Percentiles rank a stretch among this genome's conserved stretches.
Evolutionary conservation across 2,329 filamentous ascomycete genomes (phyloP).

Genomic region (Colletotrichum salicis): DNA sequence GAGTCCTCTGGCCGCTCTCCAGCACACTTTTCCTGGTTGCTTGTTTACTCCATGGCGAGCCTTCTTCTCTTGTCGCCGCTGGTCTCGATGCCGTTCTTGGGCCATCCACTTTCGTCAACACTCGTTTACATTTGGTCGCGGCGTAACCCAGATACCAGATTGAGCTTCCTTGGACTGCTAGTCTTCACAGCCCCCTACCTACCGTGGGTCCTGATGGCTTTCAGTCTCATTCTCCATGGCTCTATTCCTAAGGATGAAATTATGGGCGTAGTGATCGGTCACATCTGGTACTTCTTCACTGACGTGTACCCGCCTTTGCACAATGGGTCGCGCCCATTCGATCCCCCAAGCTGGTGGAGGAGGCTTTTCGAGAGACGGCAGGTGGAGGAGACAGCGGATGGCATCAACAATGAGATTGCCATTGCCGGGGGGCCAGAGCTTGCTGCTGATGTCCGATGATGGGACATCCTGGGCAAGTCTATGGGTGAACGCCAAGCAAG

Average conservation of each 20-base stretch:
- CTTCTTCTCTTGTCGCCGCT: constrained; percentile 86
- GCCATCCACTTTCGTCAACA: constrained; percentile 91
- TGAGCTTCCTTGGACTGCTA: constrained; percentile 88
- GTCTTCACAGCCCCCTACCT: constrained; percentile 95
- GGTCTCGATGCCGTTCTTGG: constrained; percentile 91
- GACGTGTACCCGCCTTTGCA: constrained; percentile 96
- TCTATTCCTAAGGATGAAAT: constrained; percentile 95
- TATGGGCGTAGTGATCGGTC: constrained; percentile 92
- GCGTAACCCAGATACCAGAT: constrained; percentile 88
- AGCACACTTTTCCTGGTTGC: constrained; percentile 93
- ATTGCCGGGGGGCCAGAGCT: constrained; percentile 59
- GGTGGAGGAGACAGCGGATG: constrained; percentile 59
- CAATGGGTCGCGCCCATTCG: constrained; percentile 83
- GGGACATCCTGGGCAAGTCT: neutral
- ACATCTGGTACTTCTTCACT: constrained; percentile 98
- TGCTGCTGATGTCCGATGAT: constrained; percentile 33
- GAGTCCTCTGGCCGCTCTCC: constrained; percentile 92
- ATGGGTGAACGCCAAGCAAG: neutral
- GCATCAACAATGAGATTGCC: constrained; percentile 71
- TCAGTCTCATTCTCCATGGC: constrained; percentile 91
- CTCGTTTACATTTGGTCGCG: constrained; percentile 98
- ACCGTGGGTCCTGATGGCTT: constrained; percentile 94
- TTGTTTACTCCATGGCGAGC: constrained; percentile 84
- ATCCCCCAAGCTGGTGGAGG: constrained; percentile 91
- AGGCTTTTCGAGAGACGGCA: constrained; percentile 78